phyloP scores from a whole-genome alignment of 2,329 filamentous ascomycete species.

The Dothiorella sarmentorum region DNA sequence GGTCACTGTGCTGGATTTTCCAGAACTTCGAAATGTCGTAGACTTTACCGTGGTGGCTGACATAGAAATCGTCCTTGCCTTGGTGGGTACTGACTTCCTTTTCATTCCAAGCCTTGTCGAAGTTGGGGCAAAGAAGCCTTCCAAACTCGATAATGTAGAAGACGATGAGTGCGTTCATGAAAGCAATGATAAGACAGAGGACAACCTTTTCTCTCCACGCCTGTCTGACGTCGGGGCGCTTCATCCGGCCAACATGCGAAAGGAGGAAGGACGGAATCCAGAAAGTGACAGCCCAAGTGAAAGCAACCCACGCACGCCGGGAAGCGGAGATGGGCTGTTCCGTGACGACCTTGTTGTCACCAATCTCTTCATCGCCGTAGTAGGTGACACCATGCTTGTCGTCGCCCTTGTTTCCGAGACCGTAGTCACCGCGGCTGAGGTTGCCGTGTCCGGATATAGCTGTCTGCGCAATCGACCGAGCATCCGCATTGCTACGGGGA shows the following conservation, averaged over 20 bases:
- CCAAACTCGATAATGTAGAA: constrained; percentile 94
- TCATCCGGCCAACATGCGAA: constrained; percentile 85
- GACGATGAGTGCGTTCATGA: constrained; percentile 77
- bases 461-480: constrained; percentile 53
- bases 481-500: constrained; percentile 43
- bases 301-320: constrained; percentile 73
- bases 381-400: constrained; percentile 48
- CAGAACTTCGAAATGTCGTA: constrained; percentile 93
- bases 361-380: constrained; percentile 78
- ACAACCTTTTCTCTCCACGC: constrained; percentile 96
- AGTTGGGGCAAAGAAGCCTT: constrained; percentile 81
- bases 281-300: constrained; percentile 86
- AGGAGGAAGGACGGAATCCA: constrained; percentile 90
- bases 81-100: constrained; percentile 68
- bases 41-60: constrained; percentile 81
- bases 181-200: constrained; percentile 71
- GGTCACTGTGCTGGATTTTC: constrained; percentile 79
- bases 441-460: constrained; percentile 55
- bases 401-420: constrained; percentile 82
- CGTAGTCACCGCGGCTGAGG: constrained; percentile 71
- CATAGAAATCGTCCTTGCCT: constrained; percentile 75
- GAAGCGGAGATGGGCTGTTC: constrained; percentile 60
- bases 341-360: constrained; percentile 71
- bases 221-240: constrained; percentile 91
- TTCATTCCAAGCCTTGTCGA: constrained; percentile 79